phyloP scores from a whole-genome alignment of 345 rosid species.

The Gossypium longicalyx region DNA sequence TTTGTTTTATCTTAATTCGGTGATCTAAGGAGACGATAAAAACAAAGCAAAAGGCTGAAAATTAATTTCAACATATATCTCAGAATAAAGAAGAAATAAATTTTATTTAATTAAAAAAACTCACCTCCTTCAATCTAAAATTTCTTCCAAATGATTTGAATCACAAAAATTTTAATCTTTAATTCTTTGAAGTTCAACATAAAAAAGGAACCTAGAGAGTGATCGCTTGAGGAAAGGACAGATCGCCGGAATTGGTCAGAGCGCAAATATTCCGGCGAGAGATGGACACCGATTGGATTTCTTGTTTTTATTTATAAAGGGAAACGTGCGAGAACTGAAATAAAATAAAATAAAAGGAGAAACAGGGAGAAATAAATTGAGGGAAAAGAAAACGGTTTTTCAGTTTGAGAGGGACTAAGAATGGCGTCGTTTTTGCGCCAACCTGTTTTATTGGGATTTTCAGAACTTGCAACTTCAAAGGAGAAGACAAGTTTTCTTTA shows the following conservation, averaged over 20 bases:
- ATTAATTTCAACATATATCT: not conserved
- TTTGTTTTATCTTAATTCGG: not conserved
- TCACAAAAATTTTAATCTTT: not conserved
- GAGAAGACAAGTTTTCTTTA: not conserved
- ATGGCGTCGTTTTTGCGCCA: conserved; percentile 78
- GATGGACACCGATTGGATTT: not conserved
- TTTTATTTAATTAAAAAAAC: not conserved
- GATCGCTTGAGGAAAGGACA: not conserved
- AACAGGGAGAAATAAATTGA: not conserved
- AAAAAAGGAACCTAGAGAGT: not conserved
- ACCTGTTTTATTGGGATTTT: conserved; percentile 29
- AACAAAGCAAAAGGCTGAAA: not conserved
- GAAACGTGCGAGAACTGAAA: not conserved
- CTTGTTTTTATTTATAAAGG: not conserved
- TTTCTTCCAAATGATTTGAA: not conserved
- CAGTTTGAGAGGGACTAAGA: conserved; percentile 23
- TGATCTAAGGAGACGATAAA: conserved; percentile 1
- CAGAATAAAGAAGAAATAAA: not conserved
- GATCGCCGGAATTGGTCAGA: not conserved
- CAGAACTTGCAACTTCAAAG: not conserved
- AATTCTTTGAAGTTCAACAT: not conserved
- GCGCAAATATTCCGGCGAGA: conserved; percentile 2
- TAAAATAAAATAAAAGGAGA: not conserved
- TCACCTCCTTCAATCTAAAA: conserved; percentile 17
- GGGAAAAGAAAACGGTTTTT: conserved; percentile 29